Percentiles rank a stretch among this genome's conserved stretches.
Evolutionary conservation across 176 grass and related monocot species (phyloP).

Genomic region (Saccharum spontaneum): DNA sequence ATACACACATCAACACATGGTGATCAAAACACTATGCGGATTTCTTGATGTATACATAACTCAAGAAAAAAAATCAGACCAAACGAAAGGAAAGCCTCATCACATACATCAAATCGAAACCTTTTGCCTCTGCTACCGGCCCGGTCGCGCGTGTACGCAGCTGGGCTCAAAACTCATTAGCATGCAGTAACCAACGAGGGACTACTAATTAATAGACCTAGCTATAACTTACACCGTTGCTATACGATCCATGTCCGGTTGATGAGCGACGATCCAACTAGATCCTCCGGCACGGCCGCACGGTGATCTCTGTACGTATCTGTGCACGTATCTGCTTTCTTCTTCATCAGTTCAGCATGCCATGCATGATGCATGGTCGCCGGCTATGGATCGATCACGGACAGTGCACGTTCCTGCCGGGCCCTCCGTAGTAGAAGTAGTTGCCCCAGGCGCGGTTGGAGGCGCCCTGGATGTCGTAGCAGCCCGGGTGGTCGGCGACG

Average conservation of each 20-base stretch:
- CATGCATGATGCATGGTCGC: background rate
- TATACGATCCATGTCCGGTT: background rate
- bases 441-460: slow-evolving; percentile 58
- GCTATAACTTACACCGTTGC: background rate
- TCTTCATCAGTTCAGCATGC: background rate
- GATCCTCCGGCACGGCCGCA: background rate
- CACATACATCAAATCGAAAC: background rate
- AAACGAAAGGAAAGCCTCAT: background rate
- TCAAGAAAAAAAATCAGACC: background rate
- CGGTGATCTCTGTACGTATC: background rate
- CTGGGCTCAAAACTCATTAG: slow-evolving; percentile 6
- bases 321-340: background rate
- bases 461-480: slow-evolving; percentile 64
- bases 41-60: slow-evolving; percentile 36
- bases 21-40: slow-evolving; percentile 10
- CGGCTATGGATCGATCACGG: background rate
- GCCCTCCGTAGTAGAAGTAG: slow-evolving; percentile 92
- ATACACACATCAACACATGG: background rate
- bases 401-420: slow-evolving; percentile 64
- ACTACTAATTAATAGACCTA: background rate
- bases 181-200: background rate
- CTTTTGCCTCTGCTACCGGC: background rate
- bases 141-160: background rate
- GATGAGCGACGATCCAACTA: background rate
- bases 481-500: slow-evolving; percentile 65